phyloP scores from a whole-genome alignment of 768 basidiomycete species.

The Lactifluus piperatus region DNA sequence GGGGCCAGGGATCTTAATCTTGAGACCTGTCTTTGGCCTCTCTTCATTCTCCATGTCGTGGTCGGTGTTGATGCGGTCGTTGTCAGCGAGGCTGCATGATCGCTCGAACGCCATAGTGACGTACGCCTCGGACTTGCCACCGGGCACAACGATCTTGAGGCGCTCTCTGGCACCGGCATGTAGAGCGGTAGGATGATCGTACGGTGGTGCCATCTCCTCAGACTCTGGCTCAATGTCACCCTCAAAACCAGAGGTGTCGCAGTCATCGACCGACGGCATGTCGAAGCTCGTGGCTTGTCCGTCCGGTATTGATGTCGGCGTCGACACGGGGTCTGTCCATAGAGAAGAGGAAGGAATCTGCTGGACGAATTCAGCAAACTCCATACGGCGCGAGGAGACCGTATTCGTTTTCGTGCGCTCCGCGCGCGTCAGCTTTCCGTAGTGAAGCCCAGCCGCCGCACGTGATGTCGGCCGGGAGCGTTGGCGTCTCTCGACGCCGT shows the following conservation, averaged over 20 bases:
- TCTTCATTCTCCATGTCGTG: background rate
- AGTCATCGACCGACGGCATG: background rate
- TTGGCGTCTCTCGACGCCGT: constrained; percentile 6
- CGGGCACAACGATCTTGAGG: constrained; percentile 12
- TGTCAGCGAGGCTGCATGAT: constrained; percentile 4
- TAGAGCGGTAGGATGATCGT: background rate
- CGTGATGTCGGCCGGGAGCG: constrained; percentile 4
- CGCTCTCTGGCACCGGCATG: constrained; percentile 1
- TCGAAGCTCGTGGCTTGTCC: background rate
- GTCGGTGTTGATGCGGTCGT: background rate
- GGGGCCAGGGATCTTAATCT: constrained; percentile 12
- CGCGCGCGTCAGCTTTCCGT: constrained; percentile 1
- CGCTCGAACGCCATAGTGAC: constrained; percentile 15
- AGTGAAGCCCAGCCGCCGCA: background rate
- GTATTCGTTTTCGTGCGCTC: background rate
- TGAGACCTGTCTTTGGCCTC: constrained; percentile 8
- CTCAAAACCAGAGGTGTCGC: constrained; percentile 1
- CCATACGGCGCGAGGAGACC: background rate
- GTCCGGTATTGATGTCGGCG: background rate
- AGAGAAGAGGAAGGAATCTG: constrained; percentile 5
- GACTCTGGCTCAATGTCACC: constrained; percentile 8
- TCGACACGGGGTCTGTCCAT: background rate
- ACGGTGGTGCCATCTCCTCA: background rate
- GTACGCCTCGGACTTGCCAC: constrained; percentile 16
- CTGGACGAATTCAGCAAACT: background rate